Percentiles rank a stretch among this genome's conserved stretches.
These are phyloP conservation scores for Malbranchea zuffiana DNA, from an alignment of 2,329 filamentous ascomycete species.

Conservation along the genomic window DNA sequence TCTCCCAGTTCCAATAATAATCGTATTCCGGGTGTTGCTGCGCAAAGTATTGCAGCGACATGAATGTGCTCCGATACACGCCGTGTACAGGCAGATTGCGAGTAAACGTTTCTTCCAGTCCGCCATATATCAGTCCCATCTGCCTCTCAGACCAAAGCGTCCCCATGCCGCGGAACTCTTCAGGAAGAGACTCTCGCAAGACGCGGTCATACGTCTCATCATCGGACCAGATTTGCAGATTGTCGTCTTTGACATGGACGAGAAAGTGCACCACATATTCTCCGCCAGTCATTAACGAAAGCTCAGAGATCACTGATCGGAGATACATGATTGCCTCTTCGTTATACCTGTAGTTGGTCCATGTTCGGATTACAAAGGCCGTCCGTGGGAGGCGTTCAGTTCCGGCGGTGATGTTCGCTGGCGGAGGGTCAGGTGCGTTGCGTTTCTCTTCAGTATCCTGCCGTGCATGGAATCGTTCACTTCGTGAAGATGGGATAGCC, in stretches of 20 bases:
- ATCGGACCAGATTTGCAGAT: conserved; percentile 71
- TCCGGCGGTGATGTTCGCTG: conserved; percentile 5
- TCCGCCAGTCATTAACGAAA: conserved; percentile 64
- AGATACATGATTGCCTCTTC: conserved; percentile 68
- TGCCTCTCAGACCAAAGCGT: conserved; percentile 91
- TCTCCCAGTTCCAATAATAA: conserved; percentile 91
- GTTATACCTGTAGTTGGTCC: conserved; percentile 68
- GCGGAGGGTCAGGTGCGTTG: conserved; percentile 6
- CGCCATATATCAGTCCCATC: conserved; percentile 83
- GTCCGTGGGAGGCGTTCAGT: conserved; percentile 43
- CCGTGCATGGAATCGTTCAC: conserved; percentile 23
- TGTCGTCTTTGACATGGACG: conserved; percentile 71
- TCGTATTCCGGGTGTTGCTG: conserved; percentile 81
- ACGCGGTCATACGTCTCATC: conserved; percentile 60
- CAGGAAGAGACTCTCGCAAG: conserved; percentile 58
- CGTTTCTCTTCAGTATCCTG: conserved; percentile 10
- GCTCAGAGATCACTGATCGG: conserved; percentile 67
- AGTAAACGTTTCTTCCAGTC: conserved; percentile 66
- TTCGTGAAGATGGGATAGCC: conserved; percentile 27
- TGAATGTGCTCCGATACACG: conserved; percentile 82
- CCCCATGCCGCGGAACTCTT: conserved; percentile 78
- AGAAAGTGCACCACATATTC: conserved; percentile 78
- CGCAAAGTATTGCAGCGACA: conserved; percentile 92
- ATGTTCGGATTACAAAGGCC: conserved; percentile 69
- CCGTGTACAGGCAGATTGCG: conserved; percentile 71